A percentile compares a stretch with the other conserved stretches of the same genome.
phyloP scores from a whole-genome alignment of 352 stramenopile genomes.

The Thalassiosira oceanica region DNA sequence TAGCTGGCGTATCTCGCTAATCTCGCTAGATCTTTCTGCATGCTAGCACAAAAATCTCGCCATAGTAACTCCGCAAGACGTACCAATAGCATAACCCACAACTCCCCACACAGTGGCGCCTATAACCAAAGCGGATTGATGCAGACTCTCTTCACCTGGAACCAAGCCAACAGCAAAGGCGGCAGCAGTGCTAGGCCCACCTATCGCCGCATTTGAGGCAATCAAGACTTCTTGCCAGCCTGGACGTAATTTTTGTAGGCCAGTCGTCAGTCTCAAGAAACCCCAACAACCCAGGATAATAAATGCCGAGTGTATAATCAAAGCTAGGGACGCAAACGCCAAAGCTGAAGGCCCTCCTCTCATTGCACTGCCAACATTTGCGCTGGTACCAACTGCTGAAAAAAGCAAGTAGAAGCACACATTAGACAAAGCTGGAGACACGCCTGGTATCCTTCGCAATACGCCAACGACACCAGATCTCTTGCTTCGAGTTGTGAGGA shows the following conservation, averaged over 20 bases:
- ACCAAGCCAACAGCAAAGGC: conserved; percentile 60
- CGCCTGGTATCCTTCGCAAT: conserved; percentile 7
- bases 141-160: background rate
- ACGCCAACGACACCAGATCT: too few species aligned
- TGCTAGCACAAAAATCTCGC: background rate
- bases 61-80: conserved; percentile 3
- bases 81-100: conserved; percentile 70
- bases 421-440: conserved; percentile 31
- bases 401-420: conserved; percentile 71
- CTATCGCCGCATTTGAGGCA: conserved; percentile 77
- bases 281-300: conserved; percentile 28
- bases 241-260: conserved; percentile 1
- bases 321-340: conserved; percentile 50
- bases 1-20: too few species aligned
- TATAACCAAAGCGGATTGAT: conserved; percentile 35
- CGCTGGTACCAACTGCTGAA: conserved; percentile 58
- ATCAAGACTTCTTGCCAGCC: conserved; percentile 70
- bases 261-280: background rate
- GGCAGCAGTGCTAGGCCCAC: conserved; percentile 73
- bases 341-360: conserved; percentile 47
- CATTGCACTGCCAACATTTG: conserved; percentile 54
- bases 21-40: too few species aligned
- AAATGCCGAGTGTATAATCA: conserved; percentile 52
- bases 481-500: too few species aligned
- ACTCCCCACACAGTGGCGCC: conserved; percentile 68